Percentiles rank a stretch among this genome's conserved stretches.
phyloP scores from a whole-genome alignment of 495 filamentous ascomycete genomes.

The Extremus antarcticus region DNA sequence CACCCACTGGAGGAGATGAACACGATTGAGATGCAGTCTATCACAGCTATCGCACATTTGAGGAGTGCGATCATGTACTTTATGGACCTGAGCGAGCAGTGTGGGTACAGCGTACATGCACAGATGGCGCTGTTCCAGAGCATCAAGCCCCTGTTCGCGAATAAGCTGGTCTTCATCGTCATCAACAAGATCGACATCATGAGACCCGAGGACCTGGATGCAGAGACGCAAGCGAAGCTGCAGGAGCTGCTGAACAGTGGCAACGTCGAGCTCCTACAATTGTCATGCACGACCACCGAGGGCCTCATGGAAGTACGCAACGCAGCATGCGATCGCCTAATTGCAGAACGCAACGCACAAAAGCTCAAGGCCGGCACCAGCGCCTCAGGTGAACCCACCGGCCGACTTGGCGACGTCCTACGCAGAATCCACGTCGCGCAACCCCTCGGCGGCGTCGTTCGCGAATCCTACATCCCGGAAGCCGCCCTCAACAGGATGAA shows the following conservation, averaged over 20 bases:
- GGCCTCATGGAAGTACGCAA: constrained; percentile 93
- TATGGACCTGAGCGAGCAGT: constrained; percentile 96
- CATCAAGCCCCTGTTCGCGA: constrained; percentile 92
- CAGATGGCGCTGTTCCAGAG: constrained; percentile 89
- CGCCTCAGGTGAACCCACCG: constrained; percentile 57
- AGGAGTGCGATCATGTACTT: constrained; percentile 92
- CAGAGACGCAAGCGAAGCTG: constrained; percentile 64
- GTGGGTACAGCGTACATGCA: constrained; percentile 83
- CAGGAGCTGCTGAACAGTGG: constrained; percentile 72
- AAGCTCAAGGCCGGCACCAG: constrained; percentile 84
- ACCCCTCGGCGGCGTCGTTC: constrained; percentile 65
- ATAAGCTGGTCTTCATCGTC: constrained; percentile 92
- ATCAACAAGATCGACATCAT: constrained; percentile 97
- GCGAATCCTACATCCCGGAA: constrained; percentile 83
- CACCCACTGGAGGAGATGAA: constrained; percentile 99
- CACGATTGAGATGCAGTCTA: constrained; percentile 98
- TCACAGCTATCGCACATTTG: constrained; percentile 93
- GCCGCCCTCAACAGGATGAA: constrained; percentile 68
- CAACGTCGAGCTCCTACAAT: constrained; percentile 71
- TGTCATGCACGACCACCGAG: constrained; percentile 91
- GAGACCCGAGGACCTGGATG: constrained; percentile 76
- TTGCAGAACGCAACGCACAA: constrained; percentile 85
- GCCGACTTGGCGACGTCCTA: constrained; percentile 78
- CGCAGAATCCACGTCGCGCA: constrained; percentile 90
- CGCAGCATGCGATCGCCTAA: constrained; percentile 80